A percentile compares a stretch with the other conserved stretches of the same genome.
phyloP scores from a whole-genome alignment of 2,329 filamentous ascomycete species.

The Trichoderma hamatum region DNA sequence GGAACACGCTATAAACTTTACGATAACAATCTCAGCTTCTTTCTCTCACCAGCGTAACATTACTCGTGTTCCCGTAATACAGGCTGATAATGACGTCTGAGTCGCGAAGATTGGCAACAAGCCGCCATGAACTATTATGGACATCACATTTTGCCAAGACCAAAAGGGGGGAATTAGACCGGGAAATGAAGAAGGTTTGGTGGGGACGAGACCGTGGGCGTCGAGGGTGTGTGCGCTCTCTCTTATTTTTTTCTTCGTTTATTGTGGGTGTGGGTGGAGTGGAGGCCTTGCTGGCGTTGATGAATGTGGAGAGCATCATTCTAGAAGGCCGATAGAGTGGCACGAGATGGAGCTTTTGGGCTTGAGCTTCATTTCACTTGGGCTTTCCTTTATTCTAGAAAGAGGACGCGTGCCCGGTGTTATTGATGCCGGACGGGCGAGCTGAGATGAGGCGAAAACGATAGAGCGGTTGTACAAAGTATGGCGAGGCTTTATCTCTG shows the following conservation, averaged over 20 bases:
- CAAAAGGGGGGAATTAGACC: conserved; percentile 13
- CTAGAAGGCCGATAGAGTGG: conserved; percentile 27
- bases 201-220: conserved; percentile 16
- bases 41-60: background rate
- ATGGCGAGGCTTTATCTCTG: background rate
- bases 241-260: background rate
- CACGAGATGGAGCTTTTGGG: conserved; percentile 14
- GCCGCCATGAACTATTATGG: background rate
- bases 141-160: conserved; percentile 1
- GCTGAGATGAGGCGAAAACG: background rate
- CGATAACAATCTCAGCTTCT: background rate
- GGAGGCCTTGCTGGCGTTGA: conserved; percentile 6
- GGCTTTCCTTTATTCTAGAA: background rate
- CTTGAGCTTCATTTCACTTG: conserved; percentile 19
- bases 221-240: background rate
- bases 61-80: background rate
- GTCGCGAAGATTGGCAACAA: background rate
- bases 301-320: conserved; percentile 29
- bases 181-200: conserved; percentile 16
- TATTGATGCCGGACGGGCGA: background rate
- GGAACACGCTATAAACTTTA: background rate
- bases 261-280: conserved; percentile 14
- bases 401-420: background rate
- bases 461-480: background rate
- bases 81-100: conserved; percentile 10